These are phyloP conservation scores for Paraleonurus japonicus DNA, from an alignment of 257 asterid species.

Conservation along the genomic window DNA sequence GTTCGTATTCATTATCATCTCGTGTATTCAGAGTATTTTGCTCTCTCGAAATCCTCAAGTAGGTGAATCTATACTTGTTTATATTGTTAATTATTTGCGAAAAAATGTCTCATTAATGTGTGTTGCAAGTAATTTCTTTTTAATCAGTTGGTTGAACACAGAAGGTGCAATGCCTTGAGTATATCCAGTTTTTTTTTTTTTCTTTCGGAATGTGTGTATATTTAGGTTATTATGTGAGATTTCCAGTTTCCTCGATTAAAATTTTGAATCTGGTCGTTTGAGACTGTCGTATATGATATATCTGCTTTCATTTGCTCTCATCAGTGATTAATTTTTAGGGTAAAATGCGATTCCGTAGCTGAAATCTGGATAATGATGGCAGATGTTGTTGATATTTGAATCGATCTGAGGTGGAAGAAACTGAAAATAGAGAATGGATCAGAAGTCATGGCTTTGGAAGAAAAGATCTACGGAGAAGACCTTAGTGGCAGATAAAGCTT, in stretches of 20 bases:
- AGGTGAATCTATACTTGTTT: not conserved
- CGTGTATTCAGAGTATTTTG: slow-evolving; percentile 5
- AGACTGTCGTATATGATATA: not conserved
- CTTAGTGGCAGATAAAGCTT: slow-evolving; percentile 49
- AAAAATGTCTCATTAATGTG: not conserved
- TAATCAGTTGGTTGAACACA: not conserved
- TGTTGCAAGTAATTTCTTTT: not conserved
- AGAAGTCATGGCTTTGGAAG: slow-evolving; percentile 86
- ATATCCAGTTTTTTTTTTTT: not conserved
- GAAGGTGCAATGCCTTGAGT: not conserved
- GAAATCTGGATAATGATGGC: slow-evolving; percentile 25
- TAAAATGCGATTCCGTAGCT: not conserved
- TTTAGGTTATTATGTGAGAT: not conserved
- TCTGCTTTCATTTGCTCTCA: not conserved
- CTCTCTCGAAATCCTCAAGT: slow-evolving; percentile 12
- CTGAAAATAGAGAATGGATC: slow-evolving; percentile 52
- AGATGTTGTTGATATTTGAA: slow-evolving; percentile 11
- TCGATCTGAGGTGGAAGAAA: slow-evolving; percentile 24
- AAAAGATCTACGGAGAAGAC: slow-evolving; percentile 68
- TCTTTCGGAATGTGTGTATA: not conserved
- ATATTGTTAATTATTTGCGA: not conserved
- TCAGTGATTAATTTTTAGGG: not conserved
- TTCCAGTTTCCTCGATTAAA: not conserved
- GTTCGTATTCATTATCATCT: not conserved
- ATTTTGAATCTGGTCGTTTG: not conserved